Conservation (phyloP, 495 filamentous ascomycete genomes). For the Letharia columbiana region DNA sequence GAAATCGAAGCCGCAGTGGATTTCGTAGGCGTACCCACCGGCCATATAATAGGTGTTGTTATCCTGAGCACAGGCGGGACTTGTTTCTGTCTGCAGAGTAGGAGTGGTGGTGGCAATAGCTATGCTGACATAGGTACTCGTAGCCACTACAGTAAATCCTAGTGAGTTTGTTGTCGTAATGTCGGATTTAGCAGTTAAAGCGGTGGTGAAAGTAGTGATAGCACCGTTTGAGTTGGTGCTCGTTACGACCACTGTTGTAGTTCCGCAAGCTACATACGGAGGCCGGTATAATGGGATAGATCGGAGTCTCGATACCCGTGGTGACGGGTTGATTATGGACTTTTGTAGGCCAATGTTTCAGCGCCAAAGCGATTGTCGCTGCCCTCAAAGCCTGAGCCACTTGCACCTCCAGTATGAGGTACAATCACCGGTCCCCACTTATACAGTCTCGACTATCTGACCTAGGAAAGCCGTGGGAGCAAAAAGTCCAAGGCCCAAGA, state of each 20-base stretch:
- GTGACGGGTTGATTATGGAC: background rate
- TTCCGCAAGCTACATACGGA: background rate
- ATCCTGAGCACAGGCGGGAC: no score
- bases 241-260: background rate
- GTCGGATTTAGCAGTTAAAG: background rate
- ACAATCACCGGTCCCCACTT: background rate
- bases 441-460: background rate
- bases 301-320: background rate
- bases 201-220: background rate
- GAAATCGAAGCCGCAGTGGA: no score
- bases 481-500: background rate
- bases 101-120: background rate
- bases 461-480: background rate
- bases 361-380: background rate
- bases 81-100: no score
- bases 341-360: background rate
- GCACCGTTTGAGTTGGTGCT: background rate
- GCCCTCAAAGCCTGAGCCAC: background rate
- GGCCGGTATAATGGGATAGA: background rate
- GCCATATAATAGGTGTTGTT: no score
- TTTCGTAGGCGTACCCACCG: no score
- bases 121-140: constrained; percentile 7
- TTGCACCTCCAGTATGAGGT: background rate
- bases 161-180: constrained; percentile 10
- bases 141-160: constrained; percentile 7